Evolutionary conservation across 2,329 filamentous ascomycete species (phyloP), one percentile per base, ranked within the genome.

Genomic region (Phyllosticta ampelicida): DNA sequence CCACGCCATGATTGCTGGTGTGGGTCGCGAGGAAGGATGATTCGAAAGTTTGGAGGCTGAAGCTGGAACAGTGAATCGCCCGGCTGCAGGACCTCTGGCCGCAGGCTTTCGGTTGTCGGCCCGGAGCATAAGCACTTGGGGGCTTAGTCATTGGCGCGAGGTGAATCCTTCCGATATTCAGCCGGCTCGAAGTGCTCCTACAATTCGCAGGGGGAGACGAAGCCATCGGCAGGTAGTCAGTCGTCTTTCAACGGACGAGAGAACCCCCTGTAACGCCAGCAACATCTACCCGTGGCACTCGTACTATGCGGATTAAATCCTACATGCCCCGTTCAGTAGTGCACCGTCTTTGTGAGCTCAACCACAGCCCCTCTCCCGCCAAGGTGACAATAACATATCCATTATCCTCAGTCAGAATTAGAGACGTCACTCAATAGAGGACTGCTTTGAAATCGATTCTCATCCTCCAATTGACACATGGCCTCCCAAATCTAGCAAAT

Each of bases 1-100:
- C 82, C 83, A 86, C 71, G 83, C 75, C 83, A 86, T 86, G 49
- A 51, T 75, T 56, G 55, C 49, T 23, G 26, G 55, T 16, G 54
- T 44, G 36, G 55, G 49, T 50, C 50, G 30, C 28, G n/a, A n/a
- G 29, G 21, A 23, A 20, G 16, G 18, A 21, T 19, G 8, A 18
- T 18, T 13, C 50, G 49, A n/a, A n/a, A n/a, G n/a, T n/a, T n/a
- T n/a, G 55, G 48, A 28, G 36, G 36, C 36, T 44, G 36, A 44
- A 44, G 36, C 36, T 44, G 16, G 8, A 4, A 16, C 16, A 44
- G 36, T n/a, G 36, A n/a, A n/a, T n/a, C n/a, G 36, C 13, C 36
- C 36, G 5, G 13, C 8, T 44, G 1, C 5, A 44, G 13, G n/a
- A 44, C 36, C n/a, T 44, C 36, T 44, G 36, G 13, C 13, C 13